Evolutionary conservation across 768 basidiomycete species (phyloP).

Genomic region (Cubamyces sp.): DNA sequence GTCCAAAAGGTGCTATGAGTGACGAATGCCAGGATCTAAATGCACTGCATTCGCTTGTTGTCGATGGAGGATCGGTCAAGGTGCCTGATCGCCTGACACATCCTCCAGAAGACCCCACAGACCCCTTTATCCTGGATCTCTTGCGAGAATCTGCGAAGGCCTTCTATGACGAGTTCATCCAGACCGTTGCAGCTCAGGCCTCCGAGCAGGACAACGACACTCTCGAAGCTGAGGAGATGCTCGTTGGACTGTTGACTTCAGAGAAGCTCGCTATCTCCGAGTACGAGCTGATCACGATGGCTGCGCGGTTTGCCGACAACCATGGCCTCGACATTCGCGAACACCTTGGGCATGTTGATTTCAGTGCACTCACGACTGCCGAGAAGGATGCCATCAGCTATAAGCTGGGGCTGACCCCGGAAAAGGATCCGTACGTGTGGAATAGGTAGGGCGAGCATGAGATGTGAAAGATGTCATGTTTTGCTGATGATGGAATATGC

Average conservation of each 20-base stretch:
- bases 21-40: constrained; percentile 73
- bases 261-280: constrained; percentile 61
- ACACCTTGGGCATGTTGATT: constrained; percentile 56
- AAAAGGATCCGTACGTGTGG: constrained; percentile 56
- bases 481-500: not conserved
- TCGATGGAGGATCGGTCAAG: constrained; percentile 65
- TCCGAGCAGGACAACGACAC: constrained; percentile 24
- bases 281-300: constrained; percentile 60
- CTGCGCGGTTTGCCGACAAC: constrained; percentile 49
- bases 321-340: constrained; percentile 47
- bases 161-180: constrained; percentile 51
- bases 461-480: not conserved
- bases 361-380: constrained; percentile 54
- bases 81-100: constrained; percentile 55
- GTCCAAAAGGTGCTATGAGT: constrained; percentile 59
- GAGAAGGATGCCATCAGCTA: constrained; percentile 58
- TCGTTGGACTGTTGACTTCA: constrained; percentile 52
- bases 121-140: constrained; percentile 56
- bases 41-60: constrained; percentile 69
- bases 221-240: constrained; percentile 46
- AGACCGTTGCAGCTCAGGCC: constrained; percentile 30
- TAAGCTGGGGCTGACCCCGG: constrained; percentile 43
- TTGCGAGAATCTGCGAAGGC: constrained; percentile 49
- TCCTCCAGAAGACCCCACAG: constrained; percentile 51
- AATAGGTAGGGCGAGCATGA: constrained; percentile 41